These are phyloP conservation scores for Aspergillus pseudonomiae DNA, from an alignment of 2,329 filamentous ascomycete species.

Conservation along the genomic window DNA sequence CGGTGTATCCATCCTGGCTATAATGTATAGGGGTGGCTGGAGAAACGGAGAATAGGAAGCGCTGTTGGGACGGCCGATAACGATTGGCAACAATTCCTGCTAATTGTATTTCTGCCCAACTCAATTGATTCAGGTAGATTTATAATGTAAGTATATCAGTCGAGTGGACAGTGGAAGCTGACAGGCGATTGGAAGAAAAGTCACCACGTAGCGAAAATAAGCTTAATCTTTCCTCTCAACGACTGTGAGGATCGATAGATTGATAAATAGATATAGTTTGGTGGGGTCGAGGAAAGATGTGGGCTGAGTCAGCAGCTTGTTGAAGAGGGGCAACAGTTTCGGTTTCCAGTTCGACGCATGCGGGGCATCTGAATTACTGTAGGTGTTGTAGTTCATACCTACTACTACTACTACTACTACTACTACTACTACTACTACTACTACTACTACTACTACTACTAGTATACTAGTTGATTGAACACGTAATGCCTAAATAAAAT, in stretches of 20 bases:
- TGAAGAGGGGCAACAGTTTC: neutral
- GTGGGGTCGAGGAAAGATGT: neutral
- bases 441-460: no score
- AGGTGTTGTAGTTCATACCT: neutral
- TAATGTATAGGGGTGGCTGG: neutral
- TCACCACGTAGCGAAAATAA: neutral
- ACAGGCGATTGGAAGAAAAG: neutral
- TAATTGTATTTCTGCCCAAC: neutral
- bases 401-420: no score
- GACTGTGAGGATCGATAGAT: neutral
- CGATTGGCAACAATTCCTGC: neutral
- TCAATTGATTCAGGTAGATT: neutral
- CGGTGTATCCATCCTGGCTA: slow-evolving; percentile 32
- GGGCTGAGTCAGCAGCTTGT: slow-evolving; percentile 6
- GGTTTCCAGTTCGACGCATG: neutral
- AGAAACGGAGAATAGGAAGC: neutral
- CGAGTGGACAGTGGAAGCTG: no score
- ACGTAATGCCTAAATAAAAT: neutral
- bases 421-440: no score
- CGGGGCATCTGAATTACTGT: neutral
- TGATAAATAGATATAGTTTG: neutral
- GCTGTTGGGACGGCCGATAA: neutral
- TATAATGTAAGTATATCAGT: no score
- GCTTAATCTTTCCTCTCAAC: neutral
- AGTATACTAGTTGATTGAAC: no score